phyloP scores from a whole-genome alignment of 306 rosid genomes.

The Gillenia trifoliata region DNA sequence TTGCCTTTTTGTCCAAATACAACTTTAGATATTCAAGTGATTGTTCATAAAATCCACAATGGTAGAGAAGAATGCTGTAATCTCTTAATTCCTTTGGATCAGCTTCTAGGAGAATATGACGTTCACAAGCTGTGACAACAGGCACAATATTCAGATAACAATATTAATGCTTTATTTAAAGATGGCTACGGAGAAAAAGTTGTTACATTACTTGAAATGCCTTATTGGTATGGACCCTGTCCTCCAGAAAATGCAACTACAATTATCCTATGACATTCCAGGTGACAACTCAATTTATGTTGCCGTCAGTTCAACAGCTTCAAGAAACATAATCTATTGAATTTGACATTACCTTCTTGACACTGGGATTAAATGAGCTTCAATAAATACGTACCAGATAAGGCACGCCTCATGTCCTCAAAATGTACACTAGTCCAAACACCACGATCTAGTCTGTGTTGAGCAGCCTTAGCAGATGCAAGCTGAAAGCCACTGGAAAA shows the following conservation, averaged over 20 bases:
- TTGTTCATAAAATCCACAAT: conserved; percentile 70
- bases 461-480: conserved; percentile 94
- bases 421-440: conserved; percentile 89
- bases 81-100: conserved; percentile 75
- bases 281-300: no score
- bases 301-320: no score
- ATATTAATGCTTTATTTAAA: background rate
- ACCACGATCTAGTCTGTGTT: conserved; percentile 79
- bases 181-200: background rate
- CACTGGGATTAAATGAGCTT: background rate
- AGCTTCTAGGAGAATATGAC: conserved; percentile 65
- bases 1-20: conserved; percentile 56
- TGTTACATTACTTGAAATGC: background rate
- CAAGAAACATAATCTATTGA: conserved; percentile 3
- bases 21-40: conserved; percentile 54
- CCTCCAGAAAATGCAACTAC: background rate
- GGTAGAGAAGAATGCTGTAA: conserved; percentile 89
- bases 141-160: no score
- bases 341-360: background rate
- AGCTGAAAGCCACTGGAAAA: conserved; percentile 62
- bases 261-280: background rate
- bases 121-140: conserved; percentile 83
- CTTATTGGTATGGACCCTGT: background rate
- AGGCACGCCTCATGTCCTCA: conserved; percentile 92
- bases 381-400: conserved; percentile 51